These are phyloP conservation scores for Raddia distichophylla DNA, from an alignment of 176 grass and related monocot species.

Conservation along the genomic window DNA sequence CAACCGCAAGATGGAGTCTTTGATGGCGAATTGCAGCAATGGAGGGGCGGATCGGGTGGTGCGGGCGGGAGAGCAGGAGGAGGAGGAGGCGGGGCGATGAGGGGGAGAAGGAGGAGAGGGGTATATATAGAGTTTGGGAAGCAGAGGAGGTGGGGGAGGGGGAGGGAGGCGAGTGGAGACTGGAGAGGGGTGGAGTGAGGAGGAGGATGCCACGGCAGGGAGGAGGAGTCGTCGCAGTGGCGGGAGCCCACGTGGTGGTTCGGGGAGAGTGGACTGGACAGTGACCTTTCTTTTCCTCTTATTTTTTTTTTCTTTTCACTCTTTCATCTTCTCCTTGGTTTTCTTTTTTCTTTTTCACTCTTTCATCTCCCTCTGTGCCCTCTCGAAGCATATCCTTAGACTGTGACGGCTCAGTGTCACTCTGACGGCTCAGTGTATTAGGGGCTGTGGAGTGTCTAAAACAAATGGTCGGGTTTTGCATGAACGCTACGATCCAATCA, in stretches of 20 bases:
- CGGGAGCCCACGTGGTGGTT: background rate
- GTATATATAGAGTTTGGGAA: slow-evolving; percentile 45
- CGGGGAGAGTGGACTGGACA: background rate
- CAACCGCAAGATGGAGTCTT: background rate
- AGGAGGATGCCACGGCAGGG: background rate
- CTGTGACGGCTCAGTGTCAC: too few species aligned
- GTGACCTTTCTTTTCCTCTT: background rate
- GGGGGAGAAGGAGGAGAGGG: background rate
- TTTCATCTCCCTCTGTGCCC: background rate
- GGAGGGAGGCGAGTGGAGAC: background rate
- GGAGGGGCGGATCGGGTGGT: background rate
- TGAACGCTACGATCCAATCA: too few species aligned
- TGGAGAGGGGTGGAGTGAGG: background rate
- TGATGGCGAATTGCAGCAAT: background rate
- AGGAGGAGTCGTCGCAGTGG: background rate
- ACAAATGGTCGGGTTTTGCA: too few species aligned
- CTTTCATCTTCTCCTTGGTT: background rate
- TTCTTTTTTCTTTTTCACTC: too few species aligned
- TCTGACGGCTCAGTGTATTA: too few species aligned
- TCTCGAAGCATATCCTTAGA: too few species aligned
- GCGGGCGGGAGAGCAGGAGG: background rate
- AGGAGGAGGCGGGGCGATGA: background rate
- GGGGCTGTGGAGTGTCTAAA: too few species aligned
- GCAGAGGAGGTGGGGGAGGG: background rate
- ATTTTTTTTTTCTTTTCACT: too few species aligned